Conservation (phyloP, 139 green algal species). For the Astrephomene gubernaculifera region DNA sequence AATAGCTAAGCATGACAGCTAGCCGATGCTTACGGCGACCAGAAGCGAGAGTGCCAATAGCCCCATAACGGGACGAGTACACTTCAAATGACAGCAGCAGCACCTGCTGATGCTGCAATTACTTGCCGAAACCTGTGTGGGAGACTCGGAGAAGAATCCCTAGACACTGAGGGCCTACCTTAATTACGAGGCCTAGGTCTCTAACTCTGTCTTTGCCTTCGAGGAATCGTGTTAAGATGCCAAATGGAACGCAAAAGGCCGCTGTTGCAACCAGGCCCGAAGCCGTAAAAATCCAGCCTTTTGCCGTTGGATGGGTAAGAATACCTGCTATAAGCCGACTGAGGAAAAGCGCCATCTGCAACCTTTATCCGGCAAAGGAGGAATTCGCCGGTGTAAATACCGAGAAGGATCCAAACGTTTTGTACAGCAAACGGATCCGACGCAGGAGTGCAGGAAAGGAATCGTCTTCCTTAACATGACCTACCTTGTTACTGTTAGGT, state of each 20-base stretch:
- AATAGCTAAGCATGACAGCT: no score
- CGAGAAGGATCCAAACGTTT: no score
- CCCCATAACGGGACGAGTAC: not conserved
- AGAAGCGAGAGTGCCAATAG: not conserved
- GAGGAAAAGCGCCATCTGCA: no score
- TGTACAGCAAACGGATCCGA: no score
- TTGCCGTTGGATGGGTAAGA: not conserved
- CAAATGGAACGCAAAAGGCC: not conserved
- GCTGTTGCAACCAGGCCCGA: not conserved
- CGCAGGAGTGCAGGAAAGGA: no score
- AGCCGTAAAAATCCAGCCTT: not conserved
- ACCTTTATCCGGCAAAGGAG: no score
- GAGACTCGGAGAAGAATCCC: not conserved
- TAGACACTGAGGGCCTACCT: not conserved
- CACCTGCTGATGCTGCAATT: not conserved
- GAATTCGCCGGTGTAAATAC: no score
- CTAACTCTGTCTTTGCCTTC: not conserved
- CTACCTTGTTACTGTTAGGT: no score
- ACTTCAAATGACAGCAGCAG: not conserved
- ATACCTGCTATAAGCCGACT: not conserved
- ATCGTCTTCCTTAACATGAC: no score
- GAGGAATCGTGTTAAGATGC: not conserved
- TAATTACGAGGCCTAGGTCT: not conserved
- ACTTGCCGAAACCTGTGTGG: not conserved
- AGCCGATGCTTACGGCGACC: no score